These are phyloP conservation scores for Trichocomaceae sp. DNA, from an alignment of 2,329 filamentous ascomycete species.

Conservation along the genomic window DNA sequence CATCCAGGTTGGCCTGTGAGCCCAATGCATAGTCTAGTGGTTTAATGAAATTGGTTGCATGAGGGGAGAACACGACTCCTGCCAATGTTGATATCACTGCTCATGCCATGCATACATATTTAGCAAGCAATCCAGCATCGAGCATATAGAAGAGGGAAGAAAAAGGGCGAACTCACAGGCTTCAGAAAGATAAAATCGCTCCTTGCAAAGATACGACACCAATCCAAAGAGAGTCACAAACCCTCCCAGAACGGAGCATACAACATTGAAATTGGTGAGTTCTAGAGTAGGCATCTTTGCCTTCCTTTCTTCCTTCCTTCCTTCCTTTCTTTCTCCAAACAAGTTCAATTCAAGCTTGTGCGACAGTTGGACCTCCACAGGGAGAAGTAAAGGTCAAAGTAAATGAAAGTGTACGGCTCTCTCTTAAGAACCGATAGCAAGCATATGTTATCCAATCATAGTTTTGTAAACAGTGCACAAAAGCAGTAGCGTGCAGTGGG, in stretches of 20 bases:
- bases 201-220: constrained; percentile 83
- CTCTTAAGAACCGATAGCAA: constrained; percentile 12
- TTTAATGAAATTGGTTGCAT: constrained; percentile 67
- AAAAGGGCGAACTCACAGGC: constrained; percentile 55
- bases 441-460: constrained; percentile 36
- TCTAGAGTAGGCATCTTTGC: constrained; percentile 55
- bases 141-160: neutral
- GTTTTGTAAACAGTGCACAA: constrained; percentile 1
- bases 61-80: constrained; percentile 71
- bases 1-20: constrained; percentile 53
- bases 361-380: neutral
- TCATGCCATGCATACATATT: neutral
- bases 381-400: neutral
- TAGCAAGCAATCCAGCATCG: neutral
- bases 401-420: neutral
- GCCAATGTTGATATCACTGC: constrained; percentile 76
- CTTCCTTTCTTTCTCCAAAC: constrained; percentile 2
- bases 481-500: neutral
- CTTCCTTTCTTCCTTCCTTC: too few species aligned
- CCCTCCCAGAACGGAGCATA: constrained; percentile 71
- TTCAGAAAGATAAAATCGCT: constrained; percentile 86
- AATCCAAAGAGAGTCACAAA: constrained; percentile 88
- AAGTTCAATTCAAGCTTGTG: neutral
- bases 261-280: constrained; percentile 74
- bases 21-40: constrained; percentile 67